A percentile compares a stretch with the other conserved stretches of the same genome.
phyloP scores from a whole-genome alignment of 176 grass and related monocot genomes.

The Aegilops speltoides region DNA sequence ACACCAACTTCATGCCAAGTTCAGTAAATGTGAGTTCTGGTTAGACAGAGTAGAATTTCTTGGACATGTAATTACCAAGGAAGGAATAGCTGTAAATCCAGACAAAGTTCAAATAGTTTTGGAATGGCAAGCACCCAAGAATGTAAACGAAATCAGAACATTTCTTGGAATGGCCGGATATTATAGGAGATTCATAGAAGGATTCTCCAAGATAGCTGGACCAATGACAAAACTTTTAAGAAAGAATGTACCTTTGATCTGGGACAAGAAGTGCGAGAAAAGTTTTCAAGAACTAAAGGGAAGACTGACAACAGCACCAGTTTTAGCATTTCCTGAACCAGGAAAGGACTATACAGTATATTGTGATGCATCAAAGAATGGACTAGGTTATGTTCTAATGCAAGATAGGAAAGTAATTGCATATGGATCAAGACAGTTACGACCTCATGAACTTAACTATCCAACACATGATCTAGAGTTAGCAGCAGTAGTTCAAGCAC shows the following conservation, averaged over 20 bases:
- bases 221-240: background rate
- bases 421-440: background rate
- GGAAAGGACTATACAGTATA: background rate
- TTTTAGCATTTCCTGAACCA: background rate
- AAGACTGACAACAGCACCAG: background rate
- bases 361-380: background rate
- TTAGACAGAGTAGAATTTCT: background rate
- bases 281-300: background rate
- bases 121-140: background rate
- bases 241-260: background rate
- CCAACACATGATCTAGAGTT: background rate
- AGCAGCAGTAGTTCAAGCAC: background rate
- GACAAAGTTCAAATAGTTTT: background rate
- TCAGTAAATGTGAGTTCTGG: background rate
- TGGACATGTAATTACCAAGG: background rate
- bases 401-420: background rate
- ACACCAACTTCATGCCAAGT: background rate
- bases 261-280: background rate
- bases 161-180: background rate
- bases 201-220: background rate
- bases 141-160: background rate
- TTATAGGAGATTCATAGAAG: background rate
- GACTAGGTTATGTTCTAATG: background rate
- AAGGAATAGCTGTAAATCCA: background rate
- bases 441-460: background rate